A percentile compares a stretch with the other conserved stretches of the same genome.
Evolutionary conservation across 1,284 basidiomycete genomes (phyloP).

Genomic region (Farysia itapuensis): DNA sequence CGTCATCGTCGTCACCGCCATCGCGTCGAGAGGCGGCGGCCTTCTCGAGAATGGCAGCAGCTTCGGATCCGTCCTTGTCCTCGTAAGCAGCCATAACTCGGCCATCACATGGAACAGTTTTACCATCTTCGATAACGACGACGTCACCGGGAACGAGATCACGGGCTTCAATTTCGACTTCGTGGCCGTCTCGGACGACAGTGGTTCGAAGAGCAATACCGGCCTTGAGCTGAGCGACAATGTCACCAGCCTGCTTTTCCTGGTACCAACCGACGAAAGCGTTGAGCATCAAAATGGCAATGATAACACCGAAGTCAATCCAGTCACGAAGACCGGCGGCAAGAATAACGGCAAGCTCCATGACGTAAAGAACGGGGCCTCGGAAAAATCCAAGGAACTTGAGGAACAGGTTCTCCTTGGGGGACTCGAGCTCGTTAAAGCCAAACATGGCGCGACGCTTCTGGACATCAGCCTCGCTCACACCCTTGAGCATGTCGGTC

Average conservation of each 20-base stretch:
- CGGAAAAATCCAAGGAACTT: slow-evolving; percentile 63
- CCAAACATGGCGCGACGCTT: slow-evolving; percentile 58
- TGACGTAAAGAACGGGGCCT: slow-evolving; percentile 61
- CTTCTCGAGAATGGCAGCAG: slow-evolving; percentile 56
- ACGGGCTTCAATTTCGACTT: slow-evolving; percentile 65
- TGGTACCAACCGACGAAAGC: slow-evolving; percentile 67
- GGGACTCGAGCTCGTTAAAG: slow-evolving; percentile 61
- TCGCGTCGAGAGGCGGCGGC: slow-evolving; percentile 50
- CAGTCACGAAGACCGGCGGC: slow-evolving; percentile 62
- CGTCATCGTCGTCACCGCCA: slow-evolving; percentile 61
- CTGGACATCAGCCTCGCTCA: slow-evolving; percentile 62
- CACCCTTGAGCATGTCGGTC: slow-evolving; percentile 63
- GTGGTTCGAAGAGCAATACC: slow-evolving; percentile 65
- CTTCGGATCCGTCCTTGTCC: slow-evolving; percentile 58
- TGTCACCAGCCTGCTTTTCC: slow-evolving; percentile 66
- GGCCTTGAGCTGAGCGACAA: slow-evolving; percentile 66
- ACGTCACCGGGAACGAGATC: slow-evolving; percentile 67
- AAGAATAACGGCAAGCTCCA: slow-evolving; percentile 61
- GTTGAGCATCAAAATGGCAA: slow-evolving; percentile 61
- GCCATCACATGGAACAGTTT: slow-evolving; percentile 65
- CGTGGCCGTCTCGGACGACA: slow-evolving; percentile 63
- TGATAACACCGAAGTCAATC: slow-evolving; percentile 66
- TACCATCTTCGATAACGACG: slow-evolving; percentile 63
- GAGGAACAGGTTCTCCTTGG: slow-evolving; percentile 63
- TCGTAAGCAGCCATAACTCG: slow-evolving; percentile 64